These are phyloP conservation scores for Pachyrhizus erosus DNA, from an alignment of 306 rosid genomes.

Conservation along the genomic window DNA sequence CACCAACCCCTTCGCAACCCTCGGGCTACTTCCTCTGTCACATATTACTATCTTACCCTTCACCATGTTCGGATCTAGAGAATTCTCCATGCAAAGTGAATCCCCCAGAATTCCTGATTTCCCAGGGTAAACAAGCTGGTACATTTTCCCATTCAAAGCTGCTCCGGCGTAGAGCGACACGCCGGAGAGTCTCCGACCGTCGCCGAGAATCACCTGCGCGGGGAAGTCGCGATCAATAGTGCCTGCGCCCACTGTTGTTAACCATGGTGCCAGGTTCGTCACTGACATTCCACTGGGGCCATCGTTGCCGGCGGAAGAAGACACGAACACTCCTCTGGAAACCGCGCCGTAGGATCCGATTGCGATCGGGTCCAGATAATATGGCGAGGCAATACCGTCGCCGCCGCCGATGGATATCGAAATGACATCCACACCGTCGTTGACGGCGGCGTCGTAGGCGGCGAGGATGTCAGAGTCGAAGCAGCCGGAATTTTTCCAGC, in stretches of 20 bases:
- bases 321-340: slow-evolving; percentile 73
- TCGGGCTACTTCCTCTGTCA: slow-evolving; percentile 78
- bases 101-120: slow-evolving; percentile 68
- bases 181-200: slow-evolving; percentile 67
- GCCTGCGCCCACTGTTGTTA: slow-evolving; percentile 89
- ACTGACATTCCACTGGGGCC: slow-evolving; percentile 88
- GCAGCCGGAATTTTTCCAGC: slow-evolving; percentile 90
- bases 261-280: slow-evolving; percentile 85
- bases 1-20: slow-evolving; percentile 86
- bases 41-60: slow-evolving; percentile 81
- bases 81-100: slow-evolving; percentile 85
- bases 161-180: slow-evolving; percentile 79
- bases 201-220: slow-evolving; percentile 63
- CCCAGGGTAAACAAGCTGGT: slow-evolving; percentile 76
- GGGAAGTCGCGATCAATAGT: slow-evolving; percentile 92
- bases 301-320: slow-evolving; percentile 84
- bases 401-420: slow-evolving; percentile 90
- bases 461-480: slow-evolving; percentile 87
- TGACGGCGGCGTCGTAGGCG: slow-evolving; percentile 77
- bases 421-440: slow-evolving; percentile 85
- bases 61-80: slow-evolving; percentile 70
- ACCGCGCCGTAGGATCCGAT: slow-evolving; percentile 89
- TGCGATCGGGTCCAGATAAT: slow-evolving; percentile 87
- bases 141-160: slow-evolving; percentile 68
- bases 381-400: slow-evolving; percentile 76